Evolutionary conservation across 768 basidiomycete genomes (phyloP), one percentile per base, ranked within the genome.

Genomic region (Leucocoprinus birnbaumii): DNA sequence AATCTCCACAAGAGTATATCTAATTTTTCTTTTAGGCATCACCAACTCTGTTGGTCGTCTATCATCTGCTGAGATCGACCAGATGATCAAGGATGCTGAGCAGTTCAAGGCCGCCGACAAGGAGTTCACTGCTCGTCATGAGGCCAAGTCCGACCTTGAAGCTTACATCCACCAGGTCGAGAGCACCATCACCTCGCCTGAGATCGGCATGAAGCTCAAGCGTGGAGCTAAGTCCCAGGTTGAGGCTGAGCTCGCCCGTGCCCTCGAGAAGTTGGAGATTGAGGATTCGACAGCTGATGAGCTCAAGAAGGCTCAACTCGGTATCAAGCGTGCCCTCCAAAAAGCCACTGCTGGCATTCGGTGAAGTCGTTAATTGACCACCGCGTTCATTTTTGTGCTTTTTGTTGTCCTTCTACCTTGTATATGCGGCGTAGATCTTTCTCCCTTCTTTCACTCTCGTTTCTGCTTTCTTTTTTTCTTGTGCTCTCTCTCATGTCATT

Each of bases 71-170:
- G 97, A 99, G 82, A 99, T 99, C 61, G 95, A 98, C 67, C 95
- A 98, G 77, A 98, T 98, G 97, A 97, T 98, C 81, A 94, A 95
- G 82, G 96, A 98, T 68, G 93, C 97, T 51, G 96, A 98, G 73
- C 92, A 94, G 73, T 97, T 84, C 85, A 95, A 94, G 81, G 84
- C 86, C 69, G 92, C 89, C 24, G 91, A 94, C 83, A 97, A 94
- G 80, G 97, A 98, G 71, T 98, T 96, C 84, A 91, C 93, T 59
- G 88, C 95, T 53, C 91, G 91, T 62, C 97, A 99, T 71, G 95
- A 98, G 76, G 94, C 97, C 60, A 97, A 95, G 75, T 91, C 94
- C 46, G 95, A 98, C 73, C 89, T 98, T 58, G 97, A 99, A 79
- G 86, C 93, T 35, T 98, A 98, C 78, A 82, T 99, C 67, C 93